Base-by-base conservation (phyloP, 2,329 filamentous ascomycete genomes). In the Pseudogymnoascus sp. region DNA sequence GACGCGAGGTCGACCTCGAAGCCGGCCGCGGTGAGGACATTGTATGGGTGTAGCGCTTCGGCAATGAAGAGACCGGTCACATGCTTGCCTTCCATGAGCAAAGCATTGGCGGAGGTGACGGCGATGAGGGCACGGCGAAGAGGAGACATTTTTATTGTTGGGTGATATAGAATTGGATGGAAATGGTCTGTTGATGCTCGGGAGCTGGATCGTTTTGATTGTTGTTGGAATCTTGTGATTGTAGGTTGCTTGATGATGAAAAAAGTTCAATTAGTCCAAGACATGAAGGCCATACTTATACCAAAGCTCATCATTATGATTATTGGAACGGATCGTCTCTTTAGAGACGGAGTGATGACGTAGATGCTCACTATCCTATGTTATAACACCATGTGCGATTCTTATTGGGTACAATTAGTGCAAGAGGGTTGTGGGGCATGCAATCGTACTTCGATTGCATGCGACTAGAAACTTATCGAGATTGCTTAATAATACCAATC, bases 31-130 rank as follows among this genome's bases (percentile, higher is more conserved):
- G 64, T 70, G 63, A 81, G 73, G 22, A 79, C 78, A 16, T 79
- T 76, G 73, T 73, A 81, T 0, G 79, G 79, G 65, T 81, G 78
- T 6, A 81, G 73, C 14, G 79, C 79, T 67, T 81, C 79, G 61
- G 69, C 75, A 64, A 81, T 77, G 71, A 81, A 81, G 59, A 81
- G 68, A 10, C 77, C 78, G 2, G 71, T 71, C 10, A 76, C 77
- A 65, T 76, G 73, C 60, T 76, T 75, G 64, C 76, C 76, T 3
- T 75, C 63, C 64, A 73, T 76, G n/a, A 78, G 73, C 26, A 71
- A 66, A n/a, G 74, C 77, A 11, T 70, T 69, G 19, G 78, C 77
- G 3, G 78, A 79, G 24, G 78, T 79, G 46, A 79, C 69, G 61
- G 72, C 71, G 60, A 80, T 78, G 60, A 80, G 68, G 53, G 77